Percentiles rank a stretch among this genome's conserved stretches.
Conservation (phyloP, 139 green algal genomes). For the Chlamydomonas sp. region DNA sequence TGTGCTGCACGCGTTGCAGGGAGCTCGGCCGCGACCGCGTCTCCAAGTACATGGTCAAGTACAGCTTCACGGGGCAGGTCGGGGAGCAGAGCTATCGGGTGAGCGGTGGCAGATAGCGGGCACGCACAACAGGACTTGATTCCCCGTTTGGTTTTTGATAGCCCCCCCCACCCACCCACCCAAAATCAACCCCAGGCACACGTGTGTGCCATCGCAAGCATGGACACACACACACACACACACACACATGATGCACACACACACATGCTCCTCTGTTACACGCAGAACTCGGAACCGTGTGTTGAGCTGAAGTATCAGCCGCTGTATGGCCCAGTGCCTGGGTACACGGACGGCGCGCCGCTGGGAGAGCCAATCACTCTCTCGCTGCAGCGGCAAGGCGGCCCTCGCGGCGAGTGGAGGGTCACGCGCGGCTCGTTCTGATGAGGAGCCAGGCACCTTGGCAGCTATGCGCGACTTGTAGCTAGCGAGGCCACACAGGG, state of each 20-base stretch:
- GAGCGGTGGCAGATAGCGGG: no score
- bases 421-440: not conserved
- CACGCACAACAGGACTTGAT: no score
- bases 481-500: no score
- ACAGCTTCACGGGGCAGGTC: conserved; percentile 2
- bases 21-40: not conserved
- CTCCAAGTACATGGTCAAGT: not conserved
- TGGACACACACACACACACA: not conserved
- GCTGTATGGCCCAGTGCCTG: conserved; percentile 10
- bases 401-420: conserved; percentile 3
- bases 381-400: not conserved
- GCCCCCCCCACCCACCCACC: no score
- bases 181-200: no score
- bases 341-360: not conserved
- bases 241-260: not conserved
- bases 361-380: not conserved
- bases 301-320: conserved; percentile 5
- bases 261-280: not conserved
- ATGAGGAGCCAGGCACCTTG: no score
- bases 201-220: not conserved
- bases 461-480: no score
- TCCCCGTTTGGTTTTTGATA: no score
- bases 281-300: not conserved
- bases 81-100: not conserved
- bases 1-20: conserved; percentile 1